These are phyloP conservation scores for Paecilomyces niveus DNA, from an alignment of 2,329 filamentous ascomycete species.

Conservation along the genomic window DNA sequence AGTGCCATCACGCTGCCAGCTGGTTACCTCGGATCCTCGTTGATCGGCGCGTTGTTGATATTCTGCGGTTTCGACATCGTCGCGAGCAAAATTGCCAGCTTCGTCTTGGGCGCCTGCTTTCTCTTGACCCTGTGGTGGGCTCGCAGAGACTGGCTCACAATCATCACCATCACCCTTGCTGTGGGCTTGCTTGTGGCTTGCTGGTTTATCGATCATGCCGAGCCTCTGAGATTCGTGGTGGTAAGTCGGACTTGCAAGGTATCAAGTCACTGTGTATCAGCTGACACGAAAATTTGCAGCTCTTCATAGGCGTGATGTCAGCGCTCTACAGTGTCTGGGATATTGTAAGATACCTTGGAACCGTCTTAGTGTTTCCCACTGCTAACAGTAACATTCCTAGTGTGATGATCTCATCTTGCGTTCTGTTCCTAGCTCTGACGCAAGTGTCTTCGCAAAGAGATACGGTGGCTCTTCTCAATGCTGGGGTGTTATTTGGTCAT, in stretches of 20 bases:
- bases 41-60: constrained; percentile 70
- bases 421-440: constrained; percentile 74
- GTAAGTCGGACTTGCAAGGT: constrained; percentile 32
- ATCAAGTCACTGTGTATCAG: not conserved
- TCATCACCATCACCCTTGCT: constrained; percentile 61
- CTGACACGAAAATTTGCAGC: constrained; percentile 25
- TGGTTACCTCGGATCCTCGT: constrained; percentile 68
- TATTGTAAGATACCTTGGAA: constrained; percentile 46
- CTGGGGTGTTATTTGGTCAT: constrained; percentile 73
- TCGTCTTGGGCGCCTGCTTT: constrained; percentile 67
- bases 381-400: constrained; percentile 25
- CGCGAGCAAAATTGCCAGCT: constrained; percentile 69
- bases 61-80: constrained; percentile 79
- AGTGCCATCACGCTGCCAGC: constrained; percentile 66
- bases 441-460: constrained; percentile 68
- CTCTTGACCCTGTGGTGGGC: constrained; percentile 78
- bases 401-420: constrained; percentile 74
- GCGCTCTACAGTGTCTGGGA: constrained; percentile 77
- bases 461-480: constrained; percentile 75
- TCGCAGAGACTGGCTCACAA: constrained; percentile 68
- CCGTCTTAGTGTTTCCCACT: not conserved
- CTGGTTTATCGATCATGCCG: constrained; percentile 74
- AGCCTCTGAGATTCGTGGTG: constrained; percentile 65
- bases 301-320: constrained; percentile 79
- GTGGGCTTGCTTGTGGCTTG: constrained; percentile 65